These are phyloP conservation scores for Aphanomyces euteiches DNA, from an alignment of 352 stramenopile genomes.

Conservation along the genomic window DNA sequence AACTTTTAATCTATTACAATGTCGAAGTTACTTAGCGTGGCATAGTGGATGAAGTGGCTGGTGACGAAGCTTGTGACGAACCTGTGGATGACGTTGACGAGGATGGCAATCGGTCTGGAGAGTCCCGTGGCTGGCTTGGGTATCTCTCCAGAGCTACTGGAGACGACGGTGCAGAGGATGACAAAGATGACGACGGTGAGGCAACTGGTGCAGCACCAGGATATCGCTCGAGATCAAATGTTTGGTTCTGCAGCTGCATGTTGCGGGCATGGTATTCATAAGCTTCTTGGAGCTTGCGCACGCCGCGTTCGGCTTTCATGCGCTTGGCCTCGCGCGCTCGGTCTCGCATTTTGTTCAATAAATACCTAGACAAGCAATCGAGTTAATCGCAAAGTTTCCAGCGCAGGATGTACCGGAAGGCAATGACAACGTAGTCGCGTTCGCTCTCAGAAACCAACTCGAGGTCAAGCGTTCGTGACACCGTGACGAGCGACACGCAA, in stretches of 20 bases:
- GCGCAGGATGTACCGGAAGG: constrained; percentile 43
- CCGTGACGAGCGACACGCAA: constrained; percentile 73
- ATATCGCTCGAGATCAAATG: constrained; percentile 25
- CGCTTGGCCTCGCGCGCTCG: constrained; percentile 72
- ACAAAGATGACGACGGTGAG: background rate
- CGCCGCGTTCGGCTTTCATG: constrained; percentile 69
- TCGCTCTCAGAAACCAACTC: constrained; percentile 64
- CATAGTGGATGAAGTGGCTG: too few relatives aligned
- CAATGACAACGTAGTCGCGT: constrained; percentile 82
- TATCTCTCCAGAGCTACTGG: constrained; percentile 12
- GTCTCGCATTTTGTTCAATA: constrained; percentile 82
- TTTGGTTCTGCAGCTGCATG: constrained; percentile 13
- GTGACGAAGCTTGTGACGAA: too few relatives aligned
- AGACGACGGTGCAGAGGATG: background rate
- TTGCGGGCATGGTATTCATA: constrained; percentile 20
- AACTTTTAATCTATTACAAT: too few relatives aligned
- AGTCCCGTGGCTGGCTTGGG: background rate
- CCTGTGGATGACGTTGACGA: too few relatives aligned
- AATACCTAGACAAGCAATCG: constrained; percentile 36
- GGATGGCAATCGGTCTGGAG: too few relatives aligned
- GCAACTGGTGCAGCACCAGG: background rate
- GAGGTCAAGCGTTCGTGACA: constrained; percentile 64
- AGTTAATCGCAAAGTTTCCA: background rate
- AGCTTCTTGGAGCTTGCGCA: constrained; percentile 67
- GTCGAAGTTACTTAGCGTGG: too few relatives aligned